Conservation (phyloP, 2,329 filamentous ascomycete genomes). For the Ophiostoma montium region DNA sequence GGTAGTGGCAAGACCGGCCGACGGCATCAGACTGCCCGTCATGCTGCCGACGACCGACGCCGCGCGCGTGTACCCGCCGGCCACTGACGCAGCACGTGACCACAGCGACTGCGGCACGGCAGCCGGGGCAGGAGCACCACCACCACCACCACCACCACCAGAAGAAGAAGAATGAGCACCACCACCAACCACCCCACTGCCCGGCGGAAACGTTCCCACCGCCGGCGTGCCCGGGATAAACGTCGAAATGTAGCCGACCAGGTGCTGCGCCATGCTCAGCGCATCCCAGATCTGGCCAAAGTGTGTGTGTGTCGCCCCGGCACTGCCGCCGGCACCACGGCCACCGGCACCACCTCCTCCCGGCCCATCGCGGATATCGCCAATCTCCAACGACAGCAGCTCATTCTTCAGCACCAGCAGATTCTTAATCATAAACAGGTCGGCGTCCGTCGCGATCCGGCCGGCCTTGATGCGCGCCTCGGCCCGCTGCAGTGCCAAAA, state of each 20-base stretch:
- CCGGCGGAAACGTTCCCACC: not conserved
- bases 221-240: slow-evolving; percentile 32
- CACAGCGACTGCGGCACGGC: slow-evolving; percentile 23
- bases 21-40: slow-evolving; percentile 1
- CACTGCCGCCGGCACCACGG: not conserved
- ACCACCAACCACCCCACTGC: too few species aligned
- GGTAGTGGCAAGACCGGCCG: too few species aligned
- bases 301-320: slow-evolving; percentile 41
- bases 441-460: slow-evolving; percentile 43
- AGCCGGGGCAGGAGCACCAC: not conserved
- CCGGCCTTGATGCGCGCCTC: slow-evolving; percentile 37
- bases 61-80: not conserved
- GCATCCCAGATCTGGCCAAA: slow-evolving; percentile 53
- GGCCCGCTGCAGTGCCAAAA: slow-evolving; percentile 64
- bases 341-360: not conserved
- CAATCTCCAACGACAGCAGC: slow-evolving; percentile 90
- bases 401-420: slow-evolving; percentile 91
- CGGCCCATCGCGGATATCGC: slow-evolving; percentile 37
- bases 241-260: slow-evolving; percentile 44
- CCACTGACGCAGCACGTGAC: slow-evolving; percentile 19
- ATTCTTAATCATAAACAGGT: slow-evolving; percentile 90
- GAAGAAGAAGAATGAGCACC: too few species aligned
- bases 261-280: slow-evolving; percentile 38
- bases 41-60: slow-evolving; percentile 7
- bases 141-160: too few species aligned